Evolutionary conservation across 768 basidiomycete species (phyloP).

Genomic region (Suillus brevipes): DNA sequence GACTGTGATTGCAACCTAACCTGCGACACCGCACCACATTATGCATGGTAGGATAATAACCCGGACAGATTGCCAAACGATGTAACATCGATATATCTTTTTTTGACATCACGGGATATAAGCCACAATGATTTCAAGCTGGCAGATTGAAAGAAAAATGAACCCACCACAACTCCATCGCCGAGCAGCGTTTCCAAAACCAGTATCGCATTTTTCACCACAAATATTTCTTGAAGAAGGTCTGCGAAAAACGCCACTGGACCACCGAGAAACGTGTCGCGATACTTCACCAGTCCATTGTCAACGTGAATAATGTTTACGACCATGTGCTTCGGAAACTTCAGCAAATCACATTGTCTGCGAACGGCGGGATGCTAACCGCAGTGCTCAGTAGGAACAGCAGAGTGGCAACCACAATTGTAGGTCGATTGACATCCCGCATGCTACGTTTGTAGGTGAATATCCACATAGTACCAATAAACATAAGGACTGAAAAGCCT

Average conservation of each 20-base stretch:
- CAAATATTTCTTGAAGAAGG: conserved; percentile 20
- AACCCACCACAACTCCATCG: conserved; percentile 6
- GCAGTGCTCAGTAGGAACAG: neutral
- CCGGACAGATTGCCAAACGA: neutral
- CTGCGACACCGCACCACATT: neutral
- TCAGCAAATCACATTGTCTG: neutral
- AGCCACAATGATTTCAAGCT: neutral
- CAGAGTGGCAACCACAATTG: neutral
- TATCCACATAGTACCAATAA: neutral
- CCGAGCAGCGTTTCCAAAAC: conserved; percentile 9
- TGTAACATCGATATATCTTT: neutral
- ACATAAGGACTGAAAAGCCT: neutral
- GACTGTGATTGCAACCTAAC: neutral
- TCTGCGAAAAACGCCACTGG: conserved; percentile 25
- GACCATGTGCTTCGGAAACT: conserved; percentile 14
- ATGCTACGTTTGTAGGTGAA: neutral
- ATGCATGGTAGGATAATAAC: neutral
- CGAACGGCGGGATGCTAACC: neutral
- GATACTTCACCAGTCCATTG: conserved; percentile 20
- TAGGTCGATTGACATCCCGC: neutral
- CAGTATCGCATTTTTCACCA: conserved; percentile 24
- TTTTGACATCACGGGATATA: neutral
- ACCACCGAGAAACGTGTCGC: conserved; percentile 22
- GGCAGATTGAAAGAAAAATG: neutral
- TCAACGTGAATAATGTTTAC: conserved; percentile 15